These are phyloP conservation scores for Botryotinia convoluta DNA, from an alignment of 2,329 filamentous ascomycete genomes.

Conservation along the genomic window DNA sequence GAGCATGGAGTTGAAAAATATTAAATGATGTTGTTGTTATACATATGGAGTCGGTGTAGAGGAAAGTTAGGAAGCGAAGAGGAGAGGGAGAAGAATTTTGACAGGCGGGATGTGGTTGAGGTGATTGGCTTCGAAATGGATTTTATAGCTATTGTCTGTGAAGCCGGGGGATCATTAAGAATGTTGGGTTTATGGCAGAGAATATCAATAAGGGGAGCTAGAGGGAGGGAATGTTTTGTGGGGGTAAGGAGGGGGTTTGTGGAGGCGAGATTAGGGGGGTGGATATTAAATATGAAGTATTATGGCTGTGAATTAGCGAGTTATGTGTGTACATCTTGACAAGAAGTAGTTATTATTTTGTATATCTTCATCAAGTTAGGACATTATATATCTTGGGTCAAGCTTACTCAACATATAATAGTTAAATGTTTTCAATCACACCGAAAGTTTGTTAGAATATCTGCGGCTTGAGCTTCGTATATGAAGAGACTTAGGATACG, in stretches of 20 bases:
- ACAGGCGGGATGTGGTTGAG: neutral
- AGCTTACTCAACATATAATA: neutral
- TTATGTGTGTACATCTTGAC: neutral
- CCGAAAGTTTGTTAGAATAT: neutral
- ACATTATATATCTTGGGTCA: neutral
- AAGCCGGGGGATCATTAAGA: rapidly evolving
- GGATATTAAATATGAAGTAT: neutral
- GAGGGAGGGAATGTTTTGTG: neutral
- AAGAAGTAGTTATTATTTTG: neutral
- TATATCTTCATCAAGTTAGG: neutral
- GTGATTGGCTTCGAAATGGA: neutral
- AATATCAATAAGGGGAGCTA: neutral
- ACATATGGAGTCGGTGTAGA: neutral
- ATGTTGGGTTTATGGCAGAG: neutral
- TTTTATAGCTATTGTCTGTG: neutral
- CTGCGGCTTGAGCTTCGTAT: neutral
- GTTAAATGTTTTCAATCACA: neutral
- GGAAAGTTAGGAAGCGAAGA: neutral
- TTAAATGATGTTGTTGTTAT: neutral
- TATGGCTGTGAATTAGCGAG: neutral
- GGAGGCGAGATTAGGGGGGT: neutral
- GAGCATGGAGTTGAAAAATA: neutral
- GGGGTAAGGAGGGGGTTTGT: neutral
- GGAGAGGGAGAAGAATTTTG: neutral
- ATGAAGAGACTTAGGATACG: neutral